Base-by-base conservation (phyloP, 1,139 yeast species). In the Diutina siamensis region DNA sequence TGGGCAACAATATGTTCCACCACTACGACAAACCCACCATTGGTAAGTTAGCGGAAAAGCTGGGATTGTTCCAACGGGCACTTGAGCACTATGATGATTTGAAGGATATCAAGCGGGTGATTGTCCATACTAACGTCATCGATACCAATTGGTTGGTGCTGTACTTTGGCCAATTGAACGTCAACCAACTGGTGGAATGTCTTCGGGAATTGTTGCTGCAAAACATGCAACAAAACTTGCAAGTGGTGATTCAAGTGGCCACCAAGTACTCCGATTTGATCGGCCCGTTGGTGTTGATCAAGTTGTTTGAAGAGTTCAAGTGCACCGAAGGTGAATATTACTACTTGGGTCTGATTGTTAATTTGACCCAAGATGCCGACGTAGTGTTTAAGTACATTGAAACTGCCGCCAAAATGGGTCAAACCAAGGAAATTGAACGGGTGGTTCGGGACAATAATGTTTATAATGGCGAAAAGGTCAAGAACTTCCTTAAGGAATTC, bases 331-430 rank as follows among this genome's bases (percentile, higher is more conserved):
- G 98, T 54, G 77, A 87, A 59, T 92, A 88, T 71, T 88, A 89
- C 69, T 92, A 88, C 65, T 74, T 92, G 61, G 87, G 94, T 46
- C 84, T 95, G 8, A 82, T 92, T 62, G 98, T 92, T 52, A 94
- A 92, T 64, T 72, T 88, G 58, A 83, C 96, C 40, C 94, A 87
- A 57, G 97, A 94, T 55, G 80, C 95, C 38, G 96, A 89, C 56
- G 96, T 92, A 50, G 97, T 92, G 27, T 83, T 86, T 74, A 92
- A 94, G 68, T 92, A 92, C 65, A 88, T 92, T 54, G 95, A 89
- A 66, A 80, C 95, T 50, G 97, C 98, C 50, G 86, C 96, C 38
- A 81, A 78, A 59, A 74, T 86, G 64, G 89, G 89, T 52, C 98
- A 94, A 69, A 74, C 78, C 60, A 84, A 85, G 58, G 99, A 92